Percentiles rank a stretch among this genome's conserved stretches.
phyloP scores from a whole-genome alignment of 2,329 filamentous ascomycete genomes.

The Didymella exigua region DNA sequence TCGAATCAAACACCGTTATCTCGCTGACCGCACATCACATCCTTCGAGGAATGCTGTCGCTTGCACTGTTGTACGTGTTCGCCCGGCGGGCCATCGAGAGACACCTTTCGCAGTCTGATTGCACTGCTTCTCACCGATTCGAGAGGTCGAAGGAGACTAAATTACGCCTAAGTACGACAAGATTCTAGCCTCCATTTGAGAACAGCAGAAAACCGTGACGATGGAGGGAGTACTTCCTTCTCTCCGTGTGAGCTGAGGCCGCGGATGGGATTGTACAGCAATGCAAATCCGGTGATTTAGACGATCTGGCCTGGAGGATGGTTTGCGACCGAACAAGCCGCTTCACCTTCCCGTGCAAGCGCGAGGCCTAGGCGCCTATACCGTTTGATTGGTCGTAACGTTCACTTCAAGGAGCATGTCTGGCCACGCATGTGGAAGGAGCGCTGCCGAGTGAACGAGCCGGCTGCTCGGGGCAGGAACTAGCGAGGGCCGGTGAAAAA shows the following conservation, averaged over 20 bases:
- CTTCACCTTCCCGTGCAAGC: constrained; percentile 3
- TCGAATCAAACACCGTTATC: neutral
- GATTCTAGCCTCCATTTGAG: neutral
- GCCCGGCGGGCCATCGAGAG: neutral
- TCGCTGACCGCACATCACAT: neutral
- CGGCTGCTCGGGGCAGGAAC: constrained; percentile 5
- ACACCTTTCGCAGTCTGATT: neutral
- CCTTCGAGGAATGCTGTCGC: neutral
- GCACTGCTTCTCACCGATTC: neutral
- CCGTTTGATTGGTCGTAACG: neutral
- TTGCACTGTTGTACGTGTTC: neutral
- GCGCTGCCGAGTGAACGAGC: constrained; percentile 6
- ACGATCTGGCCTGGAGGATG: neutral
- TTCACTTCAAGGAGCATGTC: neutral
- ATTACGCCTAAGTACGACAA: neutral
- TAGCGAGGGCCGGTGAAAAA: constrained; percentile 1
- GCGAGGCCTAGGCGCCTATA: neutral
- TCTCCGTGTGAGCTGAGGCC: constrained; percentile 2
- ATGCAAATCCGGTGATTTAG: neutral
- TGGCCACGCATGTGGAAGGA: constrained; percentile 1
- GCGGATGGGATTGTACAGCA: constrained; percentile 11
- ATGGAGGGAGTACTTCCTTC: neutral
- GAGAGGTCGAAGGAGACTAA: neutral
- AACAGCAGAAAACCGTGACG: neutral
- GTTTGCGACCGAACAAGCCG: neutral